A percentile compares a stretch with the other conserved stretches of the same genome.
phyloP scores from a whole-genome alignment of 2,329 filamentous ascomycete species.

The Botrytis byssoidea region DNA sequence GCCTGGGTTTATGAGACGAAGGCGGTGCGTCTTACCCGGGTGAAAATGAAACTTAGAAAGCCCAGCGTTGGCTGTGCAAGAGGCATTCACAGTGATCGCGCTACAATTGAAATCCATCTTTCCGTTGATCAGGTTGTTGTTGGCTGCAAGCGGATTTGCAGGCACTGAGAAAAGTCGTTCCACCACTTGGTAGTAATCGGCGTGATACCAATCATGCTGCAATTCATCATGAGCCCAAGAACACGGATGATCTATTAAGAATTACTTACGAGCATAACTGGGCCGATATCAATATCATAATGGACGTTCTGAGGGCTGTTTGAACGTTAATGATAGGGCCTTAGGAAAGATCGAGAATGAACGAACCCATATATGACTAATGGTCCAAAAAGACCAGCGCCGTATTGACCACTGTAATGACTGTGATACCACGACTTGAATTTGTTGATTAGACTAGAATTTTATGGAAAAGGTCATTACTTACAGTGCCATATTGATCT shows the following conservation, averaged over 20 bases:
- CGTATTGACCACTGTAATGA: conserved; percentile 51
- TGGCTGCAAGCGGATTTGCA: conserved; percentile 34
- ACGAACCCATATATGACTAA: conserved; percentile 63
- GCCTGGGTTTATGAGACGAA: conserved; percentile 68
- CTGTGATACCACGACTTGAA: conserved; percentile 56
- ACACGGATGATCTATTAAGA: background rate
- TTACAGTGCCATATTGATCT: conserved; percentile 44
- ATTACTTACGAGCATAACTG: background rate
- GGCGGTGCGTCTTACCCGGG: conserved; percentile 58
- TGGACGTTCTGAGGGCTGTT: background rate
- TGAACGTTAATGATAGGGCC: background rate
- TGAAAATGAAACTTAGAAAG: conserved; percentile 41
- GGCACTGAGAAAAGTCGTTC: conserved; percentile 55
- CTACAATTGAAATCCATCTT: conserved; percentile 37
- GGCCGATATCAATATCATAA: background rate
- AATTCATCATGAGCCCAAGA: background rate
- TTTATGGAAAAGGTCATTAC: background rate
- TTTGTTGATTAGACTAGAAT: background rate
- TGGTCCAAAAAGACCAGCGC: conserved; percentile 56
- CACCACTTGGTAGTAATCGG: background rate
- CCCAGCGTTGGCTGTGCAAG: conserved; percentile 33
- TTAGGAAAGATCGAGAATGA: conserved; percentile 39
- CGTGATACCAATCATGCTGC: background rate
- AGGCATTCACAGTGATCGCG: conserved; percentile 28
- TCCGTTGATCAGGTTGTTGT: conserved; percentile 40